Evolutionary conservation across 2,329 filamentous ascomycete species (phyloP), one percentile per base, ranked within the genome.

Genomic region (Penicillium sclerotigenum): DNA sequence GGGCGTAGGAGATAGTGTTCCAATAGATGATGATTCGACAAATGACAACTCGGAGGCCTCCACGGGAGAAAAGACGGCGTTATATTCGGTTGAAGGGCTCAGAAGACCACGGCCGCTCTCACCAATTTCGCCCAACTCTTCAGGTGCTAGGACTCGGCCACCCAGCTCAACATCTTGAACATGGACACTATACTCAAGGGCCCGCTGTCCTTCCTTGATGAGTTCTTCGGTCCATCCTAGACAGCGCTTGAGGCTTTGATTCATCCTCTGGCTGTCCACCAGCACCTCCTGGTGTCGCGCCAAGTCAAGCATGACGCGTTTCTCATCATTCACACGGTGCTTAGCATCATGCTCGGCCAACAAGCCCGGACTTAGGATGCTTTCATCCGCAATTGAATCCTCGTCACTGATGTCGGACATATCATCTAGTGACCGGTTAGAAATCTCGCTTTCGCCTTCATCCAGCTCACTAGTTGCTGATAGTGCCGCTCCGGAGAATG

Each of bases 221-320:
- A 99, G 81, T 60, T 89, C 87, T 69, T 99, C 93, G 0, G 92
- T 95, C 83, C 90, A 93, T 62, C 87, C 86, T 33, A 97, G 81
- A 72, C 94, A 99, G 46, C 90, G 83, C 72, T 91, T 95, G 43
- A 99, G 82, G 71, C 90, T 96, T 71, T 95, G 90, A 70, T 97
- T 97, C 80, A 97, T 91, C 77, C 91, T 95, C 68, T 97, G 91
- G 63, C 89, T 94, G 71, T 96, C 92, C 37, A 91, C 79, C 9
- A 99, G 83, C 1, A 97, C 79, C 68, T 96, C 88, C 63, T 91
- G 90, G 71, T 99, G 94, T 69, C 92, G 93, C 4, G 87, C 83
- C 0, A 99, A 81, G 72, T 99, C 94, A 5, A 91, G 81, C 64
- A 88, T 84, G n/a, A 97, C 79, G 29, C 90, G 85, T 63, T 87